Evolutionary conservation across 2,329 filamentous ascomycete genomes (phyloP).

Genomic region (Aspergillus udagawae): DNA sequence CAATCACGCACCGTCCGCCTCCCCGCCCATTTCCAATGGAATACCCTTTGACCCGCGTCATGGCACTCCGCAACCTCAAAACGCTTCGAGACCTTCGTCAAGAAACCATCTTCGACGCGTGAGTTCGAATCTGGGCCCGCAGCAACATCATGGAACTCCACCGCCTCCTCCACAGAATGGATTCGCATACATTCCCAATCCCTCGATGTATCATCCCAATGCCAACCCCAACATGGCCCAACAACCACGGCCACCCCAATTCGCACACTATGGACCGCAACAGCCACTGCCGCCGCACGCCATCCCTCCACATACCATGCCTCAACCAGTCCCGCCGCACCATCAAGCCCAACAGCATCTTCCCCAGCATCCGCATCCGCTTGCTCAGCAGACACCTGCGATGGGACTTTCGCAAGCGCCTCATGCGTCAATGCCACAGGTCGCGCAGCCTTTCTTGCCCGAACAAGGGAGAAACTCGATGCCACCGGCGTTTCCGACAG

Average conservation of each 20-base stretch:
- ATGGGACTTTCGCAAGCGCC: constrained; percentile 32
- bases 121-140: constrained; percentile 68
- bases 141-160: constrained; percentile 58
- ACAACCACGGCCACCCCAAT: constrained; percentile 41
- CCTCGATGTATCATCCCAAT: constrained; percentile 75
- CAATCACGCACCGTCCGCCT: constrained; percentile 79
- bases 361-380: constrained; percentile 36
- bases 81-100: constrained; percentile 72
- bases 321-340: constrained; percentile 40
- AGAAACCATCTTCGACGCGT: constrained; percentile 73
- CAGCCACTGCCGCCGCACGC: constrained; percentile 24
- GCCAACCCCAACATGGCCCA: constrained; percentile 46
- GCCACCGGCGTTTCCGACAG: constrained; percentile 64
- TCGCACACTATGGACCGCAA: constrained; percentile 32
- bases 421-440: constrained; percentile 45
- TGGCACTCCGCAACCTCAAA: constrained; percentile 76
- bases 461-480: constrained; percentile 71
- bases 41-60: constrained; percentile 67
- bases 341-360: constrained; percentile 34
- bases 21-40: constrained; percentile 80
- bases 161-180: constrained; percentile 58
- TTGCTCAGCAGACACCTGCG: constrained; percentile 21
- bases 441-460: constrained; percentile 69
- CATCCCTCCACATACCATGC: constrained; percentile 21
- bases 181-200: constrained; percentile 81